Evolutionary conservation across 805 yeast genomes (phyloP).

Genomic region (Saturnispora bothae): DNA sequence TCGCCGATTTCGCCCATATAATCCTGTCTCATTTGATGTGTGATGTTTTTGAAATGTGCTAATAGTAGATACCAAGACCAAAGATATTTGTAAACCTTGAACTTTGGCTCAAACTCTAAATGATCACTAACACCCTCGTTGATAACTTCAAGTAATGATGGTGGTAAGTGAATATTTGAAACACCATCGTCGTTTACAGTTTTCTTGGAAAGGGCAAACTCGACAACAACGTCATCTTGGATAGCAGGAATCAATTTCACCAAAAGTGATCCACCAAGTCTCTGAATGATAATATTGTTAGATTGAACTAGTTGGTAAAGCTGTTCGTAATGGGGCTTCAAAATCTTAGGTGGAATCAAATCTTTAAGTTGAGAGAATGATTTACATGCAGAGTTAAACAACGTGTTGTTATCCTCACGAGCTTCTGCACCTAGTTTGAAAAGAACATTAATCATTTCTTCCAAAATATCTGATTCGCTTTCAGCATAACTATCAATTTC

Average conservation of each 20-base stretch:
- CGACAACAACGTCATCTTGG: constrained; percentile 55
- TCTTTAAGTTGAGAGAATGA: constrained; percentile 18
- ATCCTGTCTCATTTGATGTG: constrained; percentile 50
- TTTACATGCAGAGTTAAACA: constrained; percentile 27
- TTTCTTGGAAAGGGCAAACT: constrained; percentile 44
- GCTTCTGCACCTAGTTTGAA: constrained; percentile 10
- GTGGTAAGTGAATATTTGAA: constrained; percentile 31
- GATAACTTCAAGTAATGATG: constrained; percentile 28
- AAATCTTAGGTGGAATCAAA: constrained; percentile 23
- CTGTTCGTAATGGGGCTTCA: constrained; percentile 26
- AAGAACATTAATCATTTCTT: constrained; percentile 36
- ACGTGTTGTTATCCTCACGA: no score
- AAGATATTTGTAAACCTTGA: constrained; percentile 33
- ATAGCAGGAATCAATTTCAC: constrained; percentile 30
- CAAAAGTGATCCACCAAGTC: constrained; percentile 34
- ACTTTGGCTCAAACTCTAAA: constrained; percentile 30
- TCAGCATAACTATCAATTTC: constrained; percentile 29
- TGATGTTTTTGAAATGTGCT: constrained; percentile 50
- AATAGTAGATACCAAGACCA: constrained; percentile 65
- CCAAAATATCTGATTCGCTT: constrained; percentile 26
- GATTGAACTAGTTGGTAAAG: constrained; percentile 28
- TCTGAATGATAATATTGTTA: constrained; percentile 29
- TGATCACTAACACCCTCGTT: constrained; percentile 26
- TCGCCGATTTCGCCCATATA: constrained; percentile 51
- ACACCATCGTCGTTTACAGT: constrained; percentile 23